Conservation (phyloP, 768 basidiomycete genomes). For the Hypholoma sublateritium region DNA sequence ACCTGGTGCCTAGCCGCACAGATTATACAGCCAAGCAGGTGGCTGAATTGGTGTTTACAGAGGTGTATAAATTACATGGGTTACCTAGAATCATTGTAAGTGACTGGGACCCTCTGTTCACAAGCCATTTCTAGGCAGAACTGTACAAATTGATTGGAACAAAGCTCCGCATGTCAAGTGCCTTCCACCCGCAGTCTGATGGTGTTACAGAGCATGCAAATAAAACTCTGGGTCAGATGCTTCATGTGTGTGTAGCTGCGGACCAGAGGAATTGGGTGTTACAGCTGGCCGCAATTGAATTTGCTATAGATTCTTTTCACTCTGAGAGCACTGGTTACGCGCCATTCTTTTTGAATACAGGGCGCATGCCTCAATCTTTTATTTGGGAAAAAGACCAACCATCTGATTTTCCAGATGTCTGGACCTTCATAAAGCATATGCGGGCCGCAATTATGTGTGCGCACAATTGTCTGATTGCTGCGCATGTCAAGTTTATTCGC, state of each 20-base stretch:
- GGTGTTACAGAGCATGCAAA: too few relatives aligned
- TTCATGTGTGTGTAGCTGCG: not conserved
- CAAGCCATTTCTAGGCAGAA: slow-evolving; percentile 1
- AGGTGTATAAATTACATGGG: slow-evolving; percentile 8
- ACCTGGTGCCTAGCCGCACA: slow-evolving; percentile 2
- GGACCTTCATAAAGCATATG: slow-evolving; percentile 2
- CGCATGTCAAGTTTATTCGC: not conserved
- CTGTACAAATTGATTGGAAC: slow-evolving; percentile 5
- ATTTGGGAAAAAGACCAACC: slow-evolving; percentile 2
- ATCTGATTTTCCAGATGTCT: not conserved
- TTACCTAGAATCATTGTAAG: slow-evolving; percentile 1
- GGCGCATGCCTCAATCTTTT: slow-evolving; percentile 1
- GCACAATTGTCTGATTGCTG: slow-evolving; percentile 4
- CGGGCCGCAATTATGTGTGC: not conserved
- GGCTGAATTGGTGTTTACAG: slow-evolving; percentile 6
- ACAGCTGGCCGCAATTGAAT: slow-evolving; percentile 2
- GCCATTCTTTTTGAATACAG: slow-evolving; percentile 2
- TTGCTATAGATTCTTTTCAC: not conserved
- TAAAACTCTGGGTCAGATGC: slow-evolving; percentile 3
- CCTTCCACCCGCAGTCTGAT: slow-evolving; percentile 12
- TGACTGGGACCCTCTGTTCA: slow-evolving; percentile 8
- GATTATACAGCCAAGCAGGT: slow-evolving; percentile 2
- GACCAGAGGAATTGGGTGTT: slow-evolving; percentile 4
- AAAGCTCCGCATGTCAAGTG: slow-evolving; percentile 8
- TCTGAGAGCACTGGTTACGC: slow-evolving; percentile 1